Percentiles rank a stretch among this genome's conserved stretches.
Evolutionary conservation across 257 asterid genomes (phyloP).

Genomic region (Vinca minor): DNA sequence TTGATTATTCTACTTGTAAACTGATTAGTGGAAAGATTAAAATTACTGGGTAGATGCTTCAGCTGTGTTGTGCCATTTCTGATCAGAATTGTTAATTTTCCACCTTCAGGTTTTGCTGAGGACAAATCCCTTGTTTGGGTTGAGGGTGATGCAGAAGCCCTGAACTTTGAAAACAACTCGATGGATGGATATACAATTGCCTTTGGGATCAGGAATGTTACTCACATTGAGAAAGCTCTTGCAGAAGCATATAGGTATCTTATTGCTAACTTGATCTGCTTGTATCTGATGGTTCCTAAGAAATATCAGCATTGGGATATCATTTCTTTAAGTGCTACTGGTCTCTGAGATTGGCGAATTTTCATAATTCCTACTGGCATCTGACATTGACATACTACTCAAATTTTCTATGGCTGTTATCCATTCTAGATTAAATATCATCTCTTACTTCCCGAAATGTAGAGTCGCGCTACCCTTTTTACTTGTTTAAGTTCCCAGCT

Average conservation of each 20-base stretch:
- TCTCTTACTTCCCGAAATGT: not conserved
- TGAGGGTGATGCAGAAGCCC: conserved; percentile 90
- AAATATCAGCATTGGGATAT: not conserved
- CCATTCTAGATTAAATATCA: not conserved
- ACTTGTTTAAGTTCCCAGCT: no score
- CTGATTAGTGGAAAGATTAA: no score
- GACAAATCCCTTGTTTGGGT: conserved; percentile 75
- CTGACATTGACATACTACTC: not conserved
- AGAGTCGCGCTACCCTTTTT: not conserved
- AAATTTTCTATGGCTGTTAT: not conserved
- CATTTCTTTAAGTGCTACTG: not conserved
- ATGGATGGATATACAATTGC: conserved; percentile 98
- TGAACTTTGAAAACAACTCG: conserved; percentile 55
- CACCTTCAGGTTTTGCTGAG: conserved; percentile 43
- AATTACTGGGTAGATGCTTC: not conserved
- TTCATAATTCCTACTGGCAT: no score
- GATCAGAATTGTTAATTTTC: conserved; percentile 6
- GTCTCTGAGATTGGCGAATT: not conserved
- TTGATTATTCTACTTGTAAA: no score
- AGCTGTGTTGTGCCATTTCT: not conserved
- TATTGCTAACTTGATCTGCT: not conserved
- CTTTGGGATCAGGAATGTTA: conserved; percentile 93
- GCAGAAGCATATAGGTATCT: conserved; percentile 82
- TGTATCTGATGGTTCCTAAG: conserved; percentile 1
- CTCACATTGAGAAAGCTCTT: conserved; percentile 82